Base-by-base conservation (phyloP, 306 rosid genomes). In the Sechiopsis laciniata region DNA sequence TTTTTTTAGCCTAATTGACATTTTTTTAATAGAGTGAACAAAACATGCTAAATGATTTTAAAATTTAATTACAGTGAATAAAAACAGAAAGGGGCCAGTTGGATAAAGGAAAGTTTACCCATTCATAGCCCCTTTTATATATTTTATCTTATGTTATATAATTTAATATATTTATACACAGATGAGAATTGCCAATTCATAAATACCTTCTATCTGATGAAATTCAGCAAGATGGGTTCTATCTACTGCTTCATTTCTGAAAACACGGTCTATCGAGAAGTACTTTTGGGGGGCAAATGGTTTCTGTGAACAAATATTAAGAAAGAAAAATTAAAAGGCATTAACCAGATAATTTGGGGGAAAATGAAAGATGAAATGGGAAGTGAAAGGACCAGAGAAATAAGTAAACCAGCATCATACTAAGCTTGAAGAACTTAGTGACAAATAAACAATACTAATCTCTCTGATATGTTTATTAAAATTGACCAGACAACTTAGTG, bases 221-320 rank as follows among this genome's bases (percentile, higher is more conserved):
- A 94, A 94, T 82, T 94, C 98, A 6, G 98, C 96, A 76, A 94
- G 98, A 84, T 94, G 98, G 29, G 98, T 94, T 54, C 99, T 87
- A 83, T 94, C 99, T 7, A 94, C 97, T 3, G 99, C 99, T 79
- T 94, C 99, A 81, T 94, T 94, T 81, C 99, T 87, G 84, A 94
- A 94, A 7, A 94, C 99, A 22, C 99, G 96, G 73, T 94, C 97
- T 59, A 94, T 94, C 29, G 99, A 94, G 88, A 86, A 91, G 82
- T 94, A 94, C 74, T 87, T 94, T 77, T 91, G 87, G 1, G 97
- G 97, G 56, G 77, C 42, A 83, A 94, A 94, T 45, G 96, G 92
- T 83, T 89, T 91, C 97, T 89, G 87, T 77, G 57, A 74, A 81
- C 48, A 78, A 63, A 67, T 78, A 26, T 61, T 67, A n/a, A 67